Evolutionary conservation across 2,329 filamentous ascomycete genomes (phyloP).

Genomic region (Colletotrichum graminicola): DNA sequence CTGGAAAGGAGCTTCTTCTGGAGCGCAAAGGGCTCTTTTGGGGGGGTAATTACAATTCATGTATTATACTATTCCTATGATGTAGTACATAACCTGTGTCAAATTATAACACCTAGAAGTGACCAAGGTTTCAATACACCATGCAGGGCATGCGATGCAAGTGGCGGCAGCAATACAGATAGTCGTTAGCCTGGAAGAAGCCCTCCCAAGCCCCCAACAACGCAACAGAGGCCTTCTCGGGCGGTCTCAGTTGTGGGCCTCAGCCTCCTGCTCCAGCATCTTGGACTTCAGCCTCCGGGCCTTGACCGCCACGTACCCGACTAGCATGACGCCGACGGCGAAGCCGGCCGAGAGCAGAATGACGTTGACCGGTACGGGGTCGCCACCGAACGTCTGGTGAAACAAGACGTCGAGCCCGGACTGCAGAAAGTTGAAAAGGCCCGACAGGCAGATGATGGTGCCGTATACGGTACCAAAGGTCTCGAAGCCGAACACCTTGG

Average conservation of each 20-base stretch:
- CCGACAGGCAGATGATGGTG: conserved; percentile 86
- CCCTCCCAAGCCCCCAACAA: neutral
- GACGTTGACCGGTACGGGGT: conserved; percentile 84
- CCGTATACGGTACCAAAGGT: conserved; percentile 97
- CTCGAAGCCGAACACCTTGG: conserved; percentile 91
- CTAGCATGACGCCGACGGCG: conserved; percentile 73
- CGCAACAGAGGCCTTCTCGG: neutral
- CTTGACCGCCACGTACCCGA: conserved; percentile 71
- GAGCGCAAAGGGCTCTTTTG: too few relatives aligned
- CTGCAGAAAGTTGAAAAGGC: conserved; percentile 86
- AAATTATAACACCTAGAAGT: neutral
- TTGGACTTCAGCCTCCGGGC: conserved; percentile 52
- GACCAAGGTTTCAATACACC: conserved; percentile 2
- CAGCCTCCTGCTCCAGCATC: conserved; percentile 42
- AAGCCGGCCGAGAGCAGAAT: conserved; percentile 73
- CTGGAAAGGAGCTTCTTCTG: too few relatives aligned
- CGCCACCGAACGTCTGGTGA: conserved; percentile 76
- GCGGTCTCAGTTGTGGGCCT: conserved; percentile 14
- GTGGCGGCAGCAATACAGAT: neutral
- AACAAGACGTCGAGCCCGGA: conserved; percentile 83
- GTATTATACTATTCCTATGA: neutral
- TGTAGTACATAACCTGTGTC: neutral
- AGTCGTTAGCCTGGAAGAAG: neutral
- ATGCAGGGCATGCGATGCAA: conserved; percentile 6
- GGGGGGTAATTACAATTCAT: neutral